These are phyloP conservation scores for Arctostaphylos glauca DNA, from an alignment of 148 eudicot genomes.

Conservation along the genomic window DNA sequence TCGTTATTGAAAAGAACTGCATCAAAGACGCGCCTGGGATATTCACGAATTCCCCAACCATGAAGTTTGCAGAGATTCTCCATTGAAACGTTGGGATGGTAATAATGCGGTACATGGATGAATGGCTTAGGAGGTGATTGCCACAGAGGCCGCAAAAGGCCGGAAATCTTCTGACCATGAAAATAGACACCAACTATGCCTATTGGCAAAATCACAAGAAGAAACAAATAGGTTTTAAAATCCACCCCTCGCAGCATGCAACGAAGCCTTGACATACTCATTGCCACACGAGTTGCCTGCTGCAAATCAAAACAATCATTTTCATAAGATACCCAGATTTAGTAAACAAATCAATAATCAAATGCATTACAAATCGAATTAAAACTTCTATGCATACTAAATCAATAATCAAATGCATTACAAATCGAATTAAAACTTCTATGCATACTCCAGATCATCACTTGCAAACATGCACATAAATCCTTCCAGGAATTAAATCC, in stretches of 20 bases:
- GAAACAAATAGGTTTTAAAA: constrained; percentile 23
- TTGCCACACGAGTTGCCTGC: constrained; percentile 28
- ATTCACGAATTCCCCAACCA: constrained; percentile 55
- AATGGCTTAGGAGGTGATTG: constrained; percentile 55
- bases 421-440: background rate
- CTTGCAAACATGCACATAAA: background rate
- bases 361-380: background rate
- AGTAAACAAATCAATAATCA: background rate
- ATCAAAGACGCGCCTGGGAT: constrained; percentile 55
- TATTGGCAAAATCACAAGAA: constrained; percentile 39
- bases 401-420: background rate
- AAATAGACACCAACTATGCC: constrained; percentile 30
- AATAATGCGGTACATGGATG: constrained; percentile 42
- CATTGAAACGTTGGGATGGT: constrained; percentile 47
- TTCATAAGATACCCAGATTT: background rate
- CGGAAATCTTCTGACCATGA: constrained; percentile 46
- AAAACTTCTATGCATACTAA: background rate
- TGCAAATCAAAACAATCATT: constrained; percentile 8
- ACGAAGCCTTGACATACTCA: constrained; percentile 37
- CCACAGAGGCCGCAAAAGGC: constrained; percentile 53
- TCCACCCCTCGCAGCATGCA: constrained; percentile 43
- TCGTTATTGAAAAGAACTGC: constrained; percentile 59
- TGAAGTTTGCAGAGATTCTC: constrained; percentile 50
- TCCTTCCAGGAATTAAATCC: background rate
- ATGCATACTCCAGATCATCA: background rate